A percentile compares a stretch with the other conserved stretches of the same genome.
These are phyloP conservation scores for Setaria italica DNA, from an alignment of 202 grass and related monocot species.

Conservation along the genomic window DNA sequence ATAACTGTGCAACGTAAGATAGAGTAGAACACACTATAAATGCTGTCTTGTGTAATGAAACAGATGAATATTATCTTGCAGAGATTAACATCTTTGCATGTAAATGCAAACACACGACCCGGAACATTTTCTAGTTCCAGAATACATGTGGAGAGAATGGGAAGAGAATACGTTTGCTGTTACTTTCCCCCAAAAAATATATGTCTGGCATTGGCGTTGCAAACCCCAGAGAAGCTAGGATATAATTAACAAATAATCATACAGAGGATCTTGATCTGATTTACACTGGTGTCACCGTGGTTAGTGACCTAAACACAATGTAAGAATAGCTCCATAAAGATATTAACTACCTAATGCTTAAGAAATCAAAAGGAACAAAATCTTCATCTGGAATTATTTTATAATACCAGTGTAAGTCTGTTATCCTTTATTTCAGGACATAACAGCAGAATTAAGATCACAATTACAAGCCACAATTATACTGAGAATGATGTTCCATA, in stretches of 20 bases:
- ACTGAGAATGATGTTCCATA: slow-evolving; percentile 1
- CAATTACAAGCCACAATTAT: slow-evolving; percentile 19
- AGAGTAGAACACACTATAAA: slow-evolving; percentile 5
- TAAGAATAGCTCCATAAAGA: slow-evolving; percentile 28
- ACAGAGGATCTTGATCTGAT: slow-evolving; percentile 11
- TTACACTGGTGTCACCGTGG: background rate
- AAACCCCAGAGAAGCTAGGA: slow-evolving; percentile 1
- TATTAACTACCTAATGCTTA: slow-evolving; percentile 29
- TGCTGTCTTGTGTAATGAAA: background rate
- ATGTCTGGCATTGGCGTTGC: slow-evolving; percentile 14
- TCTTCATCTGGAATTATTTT: slow-evolving; percentile 13
- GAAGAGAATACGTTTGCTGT: background rate
- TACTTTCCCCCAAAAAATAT: background rate
- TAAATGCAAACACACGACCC: background rate
- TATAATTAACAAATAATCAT: slow-evolving; percentile 20
- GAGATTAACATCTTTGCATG: slow-evolving; percentile 23
- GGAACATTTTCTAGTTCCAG: slow-evolving; percentile 22
- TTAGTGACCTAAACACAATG: slow-evolving; percentile 11
- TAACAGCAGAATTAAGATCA: slow-evolving; percentile 11
- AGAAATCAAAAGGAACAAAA: slow-evolving; percentile 14
- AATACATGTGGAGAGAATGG: background rate
- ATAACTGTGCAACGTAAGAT: background rate
- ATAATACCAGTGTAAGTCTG: slow-evolving; percentile 10
- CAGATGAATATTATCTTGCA: background rate
- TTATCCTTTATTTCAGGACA: slow-evolving; percentile 5